Conservation (phyloP, 139 green algal genomes). For the Chlamydomonas urium region DNA sequence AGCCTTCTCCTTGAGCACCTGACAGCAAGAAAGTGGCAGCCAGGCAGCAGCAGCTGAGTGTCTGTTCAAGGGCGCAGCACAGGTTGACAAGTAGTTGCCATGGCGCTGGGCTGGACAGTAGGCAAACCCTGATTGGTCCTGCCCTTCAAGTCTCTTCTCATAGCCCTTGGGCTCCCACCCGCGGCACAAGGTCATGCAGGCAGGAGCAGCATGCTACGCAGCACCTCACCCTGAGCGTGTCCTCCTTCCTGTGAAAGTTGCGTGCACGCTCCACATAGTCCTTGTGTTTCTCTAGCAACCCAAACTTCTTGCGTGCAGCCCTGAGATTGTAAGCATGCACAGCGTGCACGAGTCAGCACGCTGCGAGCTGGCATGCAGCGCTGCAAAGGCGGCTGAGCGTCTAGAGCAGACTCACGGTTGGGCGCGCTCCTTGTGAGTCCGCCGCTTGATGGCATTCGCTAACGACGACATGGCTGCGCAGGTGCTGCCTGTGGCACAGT, state of each 20-base stretch:
- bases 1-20: constrained; percentile 82
- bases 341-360: neutral
- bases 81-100: too few relatives aligned
- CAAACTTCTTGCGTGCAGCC: constrained; percentile 61
- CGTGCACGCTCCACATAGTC: constrained; percentile 89
- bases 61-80: too few relatives aligned
- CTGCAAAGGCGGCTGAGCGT: neutral
- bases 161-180: too few relatives aligned
- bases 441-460: constrained; percentile 86
- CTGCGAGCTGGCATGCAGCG: neutral
- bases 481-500: too few relatives aligned
- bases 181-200: too few relatives aligned
- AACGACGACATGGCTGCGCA: constrained; percentile 69
- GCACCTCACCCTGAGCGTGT: constrained; percentile 70
- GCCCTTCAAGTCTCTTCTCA: too few relatives aligned
- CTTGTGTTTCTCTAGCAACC: constrained; percentile 96
- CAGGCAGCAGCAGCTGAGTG: too few relatives aligned
- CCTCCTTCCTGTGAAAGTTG: constrained; percentile 94
- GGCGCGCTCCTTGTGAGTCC: constrained; percentile 92
- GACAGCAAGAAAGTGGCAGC: too few relatives aligned
- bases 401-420: constrained; percentile 75
- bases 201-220: too few relatives aligned
- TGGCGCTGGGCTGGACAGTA: too few relatives aligned
- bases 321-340: constrained; percentile 27
- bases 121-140: too few relatives aligned